Base-by-base conservation (phyloP, 768 basidiomycete species). In the Pleurotus djamor region DNA sequence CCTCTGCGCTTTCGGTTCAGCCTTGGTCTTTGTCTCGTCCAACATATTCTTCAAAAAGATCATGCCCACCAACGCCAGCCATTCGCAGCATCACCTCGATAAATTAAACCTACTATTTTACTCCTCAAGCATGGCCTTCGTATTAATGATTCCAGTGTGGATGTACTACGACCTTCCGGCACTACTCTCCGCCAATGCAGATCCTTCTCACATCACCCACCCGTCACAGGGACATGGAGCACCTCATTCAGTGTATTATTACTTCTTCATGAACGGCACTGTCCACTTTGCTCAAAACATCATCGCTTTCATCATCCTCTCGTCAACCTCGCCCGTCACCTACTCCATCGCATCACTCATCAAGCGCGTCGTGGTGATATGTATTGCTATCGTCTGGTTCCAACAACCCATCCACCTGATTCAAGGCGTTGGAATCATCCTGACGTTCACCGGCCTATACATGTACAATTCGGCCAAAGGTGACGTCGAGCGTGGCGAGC, bases 31-130 rank as follows among this genome's bases (percentile, higher is more conserved):
- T 71, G 97, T 99, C 62, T 91, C 90, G 65, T 96, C 94, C 63
- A 99, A 99, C 74, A 98, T 99, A 66, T 97, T 96, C 73, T 98
- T 96, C 83, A 99, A 99, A 76, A 98, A 96, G 79, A 88, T 98
- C 63, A 89, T 99, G 83, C 97, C 97, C 2, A 67, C 74, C 4
- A 75, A 77, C 17, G 74, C 76, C 35, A 59, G 67, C 35, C 64
- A 74, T 16, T 66, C 76, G 4, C 67, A 67, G 56, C 89, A 90
- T 69, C 94, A 94, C 73, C 83, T 99, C 36, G 97, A 99, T 82
- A 98, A 98, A 79, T 83, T 98, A 67, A 98, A 98, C 74, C 80
- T 99, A 8, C 78, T 99, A 28, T 84, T 97, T 66, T 99, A 96
- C 75, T 97, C 96, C 2, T 93, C 93, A 2, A 80, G 92, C 58